Conservation (phyloP, 495 filamentous ascomycete genomes). For the Penicilliopsis zonata region DNA sequence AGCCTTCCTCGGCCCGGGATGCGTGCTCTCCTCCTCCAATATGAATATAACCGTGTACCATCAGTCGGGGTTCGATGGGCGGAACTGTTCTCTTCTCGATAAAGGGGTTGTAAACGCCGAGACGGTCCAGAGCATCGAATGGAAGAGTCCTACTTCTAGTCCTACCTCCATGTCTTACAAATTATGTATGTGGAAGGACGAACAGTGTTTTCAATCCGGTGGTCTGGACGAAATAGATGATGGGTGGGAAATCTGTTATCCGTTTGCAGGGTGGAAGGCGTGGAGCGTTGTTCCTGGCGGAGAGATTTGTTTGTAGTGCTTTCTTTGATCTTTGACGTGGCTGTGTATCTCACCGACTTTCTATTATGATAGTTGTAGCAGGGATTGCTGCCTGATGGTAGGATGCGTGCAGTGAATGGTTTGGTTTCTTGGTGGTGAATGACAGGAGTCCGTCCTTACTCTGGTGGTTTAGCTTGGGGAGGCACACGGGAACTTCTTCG, state of each 20-base stretch:
- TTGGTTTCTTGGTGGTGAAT: too few species aligned
- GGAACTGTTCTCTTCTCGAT: conserved; percentile 6
- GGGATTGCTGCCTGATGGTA: too few species aligned
- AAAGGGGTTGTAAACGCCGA: conserved; percentile 3
- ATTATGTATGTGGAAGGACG: conserved; percentile 14
- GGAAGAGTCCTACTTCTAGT: conserved; percentile 21
- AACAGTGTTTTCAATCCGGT: conserved; percentile 8
- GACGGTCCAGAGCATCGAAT: conserved; percentile 16
- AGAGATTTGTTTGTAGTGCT: too few species aligned
- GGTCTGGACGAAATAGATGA: conserved; percentile 9
- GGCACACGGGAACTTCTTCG: too few species aligned
- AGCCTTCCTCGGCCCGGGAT: conserved; percentile 13
- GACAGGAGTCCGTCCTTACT: too few species aligned
- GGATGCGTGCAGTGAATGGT: too few species aligned
- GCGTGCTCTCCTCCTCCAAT: conserved; percentile 13
- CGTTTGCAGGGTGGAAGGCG: conserved; percentile 12
- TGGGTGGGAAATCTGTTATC: conserved; percentile 21
- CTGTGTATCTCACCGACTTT: too few species aligned
- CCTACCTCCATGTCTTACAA: conserved; percentile 4
- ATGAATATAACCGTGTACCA: conserved; percentile 10
- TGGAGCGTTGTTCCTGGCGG: conserved; percentile 18
- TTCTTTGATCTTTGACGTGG: too few species aligned
- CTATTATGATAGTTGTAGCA: too few species aligned
- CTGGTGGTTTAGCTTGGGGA: too few species aligned
- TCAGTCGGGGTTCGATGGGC: conserved; percentile 4